These are phyloP conservation scores for Chlamydomonas incerta DNA, from an alignment of 139 green algal species.

Conservation along the genomic window DNA sequence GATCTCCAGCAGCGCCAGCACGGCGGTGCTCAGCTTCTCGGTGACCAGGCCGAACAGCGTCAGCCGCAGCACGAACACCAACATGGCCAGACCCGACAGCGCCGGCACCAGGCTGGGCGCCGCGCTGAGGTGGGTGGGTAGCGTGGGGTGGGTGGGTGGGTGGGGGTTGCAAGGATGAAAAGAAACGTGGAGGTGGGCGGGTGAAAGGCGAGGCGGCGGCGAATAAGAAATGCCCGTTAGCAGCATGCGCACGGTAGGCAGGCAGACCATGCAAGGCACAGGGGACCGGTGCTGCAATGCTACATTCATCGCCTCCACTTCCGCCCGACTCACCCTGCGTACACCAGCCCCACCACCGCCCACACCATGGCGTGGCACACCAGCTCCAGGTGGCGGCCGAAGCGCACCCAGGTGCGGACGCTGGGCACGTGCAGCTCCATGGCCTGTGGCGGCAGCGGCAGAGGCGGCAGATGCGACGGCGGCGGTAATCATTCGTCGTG, in stretches of 20 bases:
- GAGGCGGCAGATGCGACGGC: no score
- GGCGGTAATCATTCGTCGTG: no score
- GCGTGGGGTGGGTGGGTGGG: neutral
- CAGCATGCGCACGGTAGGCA: no score
- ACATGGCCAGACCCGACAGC: constrained; percentile 19
- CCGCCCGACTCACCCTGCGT: no score
- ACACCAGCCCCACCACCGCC: neutral
- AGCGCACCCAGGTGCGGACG: neutral
- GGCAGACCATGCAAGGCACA: no score
- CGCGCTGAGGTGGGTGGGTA: neutral
- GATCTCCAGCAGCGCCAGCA: constrained; percentile 43
- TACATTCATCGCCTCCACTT: no score
- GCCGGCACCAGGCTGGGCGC: neutral
- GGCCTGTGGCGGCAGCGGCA: no score
- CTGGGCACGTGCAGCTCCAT: neutral
- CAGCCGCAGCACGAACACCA: constrained; percentile 28
- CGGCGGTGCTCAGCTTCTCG: constrained; percentile 18
- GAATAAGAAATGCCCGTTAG: no score
- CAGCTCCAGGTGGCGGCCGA: constrained; percentile 23
- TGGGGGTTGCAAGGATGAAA: neutral
- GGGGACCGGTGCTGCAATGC: no score
- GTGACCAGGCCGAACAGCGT: constrained; percentile 25
- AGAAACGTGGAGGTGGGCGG: no score
- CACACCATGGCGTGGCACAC: neutral
- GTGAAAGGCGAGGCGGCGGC: no score